These are phyloP conservation scores for Plectosphaerella cucumerina DNA, from an alignment of 2,329 filamentous ascomycete species.

Conservation along the genomic window DNA sequence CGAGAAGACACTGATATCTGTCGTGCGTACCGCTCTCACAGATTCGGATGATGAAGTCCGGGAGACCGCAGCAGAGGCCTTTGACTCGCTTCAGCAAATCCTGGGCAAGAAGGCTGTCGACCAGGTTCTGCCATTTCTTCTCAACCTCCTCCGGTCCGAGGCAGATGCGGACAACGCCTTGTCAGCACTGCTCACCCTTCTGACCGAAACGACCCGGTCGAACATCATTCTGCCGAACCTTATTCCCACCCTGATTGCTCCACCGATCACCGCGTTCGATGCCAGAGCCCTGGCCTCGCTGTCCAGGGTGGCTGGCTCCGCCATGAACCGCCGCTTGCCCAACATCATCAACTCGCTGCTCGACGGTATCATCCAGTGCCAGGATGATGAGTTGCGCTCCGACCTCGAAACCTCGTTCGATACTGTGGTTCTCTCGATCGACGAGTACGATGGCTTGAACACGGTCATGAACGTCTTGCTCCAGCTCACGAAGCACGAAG, in stretches of 20 bases:
- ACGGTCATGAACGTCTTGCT: conserved; percentile 93
- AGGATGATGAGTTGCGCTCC: conserved; percentile 65
- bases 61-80: conserved; percentile 94
- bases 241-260: conserved; percentile 84
- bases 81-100: conserved; percentile 90
- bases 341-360: conserved; percentile 90
- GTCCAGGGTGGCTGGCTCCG: conserved; percentile 81
- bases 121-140: conserved; percentile 87
- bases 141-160: conserved; percentile 83
- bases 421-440: conserved; percentile 84
- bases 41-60: conserved; percentile 86
- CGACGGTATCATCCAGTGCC: conserved; percentile 80
- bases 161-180: conserved; percentile 88
- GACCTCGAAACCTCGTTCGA: conserved; percentile 83
- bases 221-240: conserved; percentile 97
- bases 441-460: conserved; percentile 94
- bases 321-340: conserved; percentile 87
- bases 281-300: conserved; percentile 89
- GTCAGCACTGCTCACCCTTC: conserved; percentile 84
- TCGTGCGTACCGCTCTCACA: conserved; percentile 87
- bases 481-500: conserved; percentile 83
- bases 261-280: conserved; percentile 92
- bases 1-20: conserved; percentile 90
- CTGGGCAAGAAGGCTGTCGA: conserved; percentile 93
- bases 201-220: conserved; percentile 88